Base-by-base conservation (phyloP, 148 eudicot species). In the Mesembryanthemum crystallinum region DNA sequence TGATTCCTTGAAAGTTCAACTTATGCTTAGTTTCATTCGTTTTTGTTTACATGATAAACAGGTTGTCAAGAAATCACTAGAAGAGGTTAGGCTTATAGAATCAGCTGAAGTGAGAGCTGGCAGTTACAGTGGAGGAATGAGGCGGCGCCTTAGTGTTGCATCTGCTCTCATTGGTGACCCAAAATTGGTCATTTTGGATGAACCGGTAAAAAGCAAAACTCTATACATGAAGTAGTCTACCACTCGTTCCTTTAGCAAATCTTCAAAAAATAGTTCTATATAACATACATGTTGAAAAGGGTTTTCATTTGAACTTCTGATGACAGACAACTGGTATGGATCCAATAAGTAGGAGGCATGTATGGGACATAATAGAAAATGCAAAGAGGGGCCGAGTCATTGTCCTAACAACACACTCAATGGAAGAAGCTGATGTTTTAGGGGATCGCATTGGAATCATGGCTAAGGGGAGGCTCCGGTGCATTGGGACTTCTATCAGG, bases 91-190 rank as follows among this genome's bases (percentile, higher is more conserved):
- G 66, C 88, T 94, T 29, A 76, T 83, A 37, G 86, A 88, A 73
- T 78, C 90, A 65, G 92, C 94, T 27, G 85, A 75, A 79, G 83
- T 84, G 68, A 88, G 97, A 87, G 82, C 91, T 25, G 80, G 91
- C 30, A 91, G 91, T 80, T 94, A 91, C 76, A 94, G 97, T 69
- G 97, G 98, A 76, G 98, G 97, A 84, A 94, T 91, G 97, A 94
- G 80, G 81, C 97, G 98, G 24, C 94, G 97, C n/a, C 98, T 91
- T n/a, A 94, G 97, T 84, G 87, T 94, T 78, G 97, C 97, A 72
- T 85, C 91, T 49, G 89, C 97, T 67, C 90, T 91, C 35, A 85
- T 94, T 78, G 97, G 94, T 74, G 90, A 94, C 78, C 98, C 98
- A 59, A 94, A 88, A 81, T 55, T 94, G 73, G 86, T 94, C 69